A percentile compares a stretch with the other conserved stretches of the same genome.
Conservation (phyloP, 139 green algal genomes). For the Diplosphaera chodatii region DNA sequence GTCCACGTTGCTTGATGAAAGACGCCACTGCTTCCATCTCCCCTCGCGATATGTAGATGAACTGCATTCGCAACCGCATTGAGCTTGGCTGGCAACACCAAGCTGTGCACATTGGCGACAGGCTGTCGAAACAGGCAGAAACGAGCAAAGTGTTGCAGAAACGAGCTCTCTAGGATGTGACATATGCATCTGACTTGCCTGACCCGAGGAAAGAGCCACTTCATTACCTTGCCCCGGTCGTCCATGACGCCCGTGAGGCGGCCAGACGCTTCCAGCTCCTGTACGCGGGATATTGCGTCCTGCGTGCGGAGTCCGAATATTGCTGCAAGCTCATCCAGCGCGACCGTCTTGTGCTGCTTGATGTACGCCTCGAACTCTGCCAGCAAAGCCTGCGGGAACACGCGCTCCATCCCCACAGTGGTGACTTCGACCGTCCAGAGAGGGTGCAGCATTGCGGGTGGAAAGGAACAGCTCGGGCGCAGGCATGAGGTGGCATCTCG, state of each 20-base stretch:
- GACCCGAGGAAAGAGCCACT: no score
- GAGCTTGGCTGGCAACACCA: no score
- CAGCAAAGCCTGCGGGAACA: constrained; percentile 58
- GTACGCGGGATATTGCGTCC: constrained; percentile 74
- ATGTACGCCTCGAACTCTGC: constrained; percentile 66
- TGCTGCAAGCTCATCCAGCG: constrained; percentile 77
- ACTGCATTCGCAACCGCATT: constrained; percentile 43
- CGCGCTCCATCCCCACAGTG: no score
- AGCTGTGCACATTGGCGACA: no score
- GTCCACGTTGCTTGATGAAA: constrained; percentile 58
- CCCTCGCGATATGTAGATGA: constrained; percentile 86
- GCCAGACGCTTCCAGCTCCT: constrained; percentile 65
- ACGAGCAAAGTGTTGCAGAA: no score
- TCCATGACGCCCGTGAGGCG: constrained; percentile 88
- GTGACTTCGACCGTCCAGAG: no score
- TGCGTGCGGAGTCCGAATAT: constrained; percentile 69
- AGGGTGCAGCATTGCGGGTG: not conserved
- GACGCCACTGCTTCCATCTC: constrained; percentile 84
- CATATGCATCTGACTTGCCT: no score
- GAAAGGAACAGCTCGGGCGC: no score
- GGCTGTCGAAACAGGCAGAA: no score
- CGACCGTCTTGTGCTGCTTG: constrained; percentile 69
- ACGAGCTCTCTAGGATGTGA: no score
- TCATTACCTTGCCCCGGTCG: constrained; percentile 87
- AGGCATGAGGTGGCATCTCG: not conserved